A percentile compares a stretch with the other conserved stretches of the same genome.
Conservation (phyloP, 2,329 filamentous ascomycete genomes). For the Colletotrichum tropicicola region DNA sequence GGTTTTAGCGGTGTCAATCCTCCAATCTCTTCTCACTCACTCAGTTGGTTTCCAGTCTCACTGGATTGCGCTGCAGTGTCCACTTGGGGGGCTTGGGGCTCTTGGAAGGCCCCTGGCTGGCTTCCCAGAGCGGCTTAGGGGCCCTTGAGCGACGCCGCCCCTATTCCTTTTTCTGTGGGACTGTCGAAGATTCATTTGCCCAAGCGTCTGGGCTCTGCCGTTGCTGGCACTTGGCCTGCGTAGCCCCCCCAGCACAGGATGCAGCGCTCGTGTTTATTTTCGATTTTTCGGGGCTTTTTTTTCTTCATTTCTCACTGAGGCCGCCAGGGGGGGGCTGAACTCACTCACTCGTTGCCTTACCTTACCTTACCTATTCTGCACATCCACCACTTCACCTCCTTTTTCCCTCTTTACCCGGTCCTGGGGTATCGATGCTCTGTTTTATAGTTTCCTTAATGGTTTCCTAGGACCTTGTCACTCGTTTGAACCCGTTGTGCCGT, state of each 20-base stretch:
- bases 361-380: neutral
- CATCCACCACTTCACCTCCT: slow-evolving; percentile 1
- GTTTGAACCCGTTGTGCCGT: too few relatives aligned
- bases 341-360: neutral
- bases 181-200: slow-evolving; percentile 16
- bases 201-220: neutral
- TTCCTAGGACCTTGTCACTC: neutral
- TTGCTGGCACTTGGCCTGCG: neutral
- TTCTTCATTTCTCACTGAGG: too few relatives aligned
- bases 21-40: neutral
- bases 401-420: neutral
- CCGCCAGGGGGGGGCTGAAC: neutral
- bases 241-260: neutral
- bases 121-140: neutral
- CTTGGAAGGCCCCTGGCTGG: neutral
- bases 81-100: slow-evolving; percentile 6
- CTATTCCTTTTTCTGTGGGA: slow-evolving; percentile 4
- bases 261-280: neutral
- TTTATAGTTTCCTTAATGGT: slow-evolving; percentile 7
- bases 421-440: slow-evolving; percentile 11
- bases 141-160: slow-evolving; percentile 9
- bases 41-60: neutral
- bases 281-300: too few relatives aligned
- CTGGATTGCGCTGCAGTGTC: neutral
- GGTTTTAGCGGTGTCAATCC: neutral